Base-by-base conservation (phyloP, 1,284 basidiomycete species). In the Pseudozyma thailandica region DNA sequence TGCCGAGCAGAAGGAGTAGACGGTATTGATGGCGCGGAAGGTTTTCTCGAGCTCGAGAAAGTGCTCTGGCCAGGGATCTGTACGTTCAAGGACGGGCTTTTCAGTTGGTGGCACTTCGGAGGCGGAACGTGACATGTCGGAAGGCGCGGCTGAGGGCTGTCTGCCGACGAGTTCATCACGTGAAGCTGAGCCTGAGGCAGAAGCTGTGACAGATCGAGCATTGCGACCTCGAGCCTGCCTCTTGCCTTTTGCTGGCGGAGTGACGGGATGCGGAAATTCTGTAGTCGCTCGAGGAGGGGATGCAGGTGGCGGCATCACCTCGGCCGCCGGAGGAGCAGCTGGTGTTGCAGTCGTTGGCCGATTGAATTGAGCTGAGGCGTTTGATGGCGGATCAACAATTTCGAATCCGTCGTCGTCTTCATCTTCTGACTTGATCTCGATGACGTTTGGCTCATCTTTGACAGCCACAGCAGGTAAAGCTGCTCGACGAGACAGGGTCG, bases 1-100 rank as follows among this genome's bases (percentile, higher is more conserved):
- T 0, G 91, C 90, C 3, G 91, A 91, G 54, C 92, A 88, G 77
- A 95, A 95, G 0, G 91, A 92, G 50, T 94, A 88, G 2, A 95
- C 92, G 5, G 92, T 93, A 75, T 94, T 94, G 59, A 95, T 85
- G 16, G 93, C 92, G 90, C 93, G 82, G 72, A 84, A 85, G 8
- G 79, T 81, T 73, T 83, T 78, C 63, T 85, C 83, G 9, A 85
- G 79, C 23, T 78, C 62, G 15, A 75, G 41, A 45, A 84, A 84
- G 49, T 84, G 84, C 8, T 82, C 74, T 5, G 84, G 84, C 74
- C 83, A 85, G 4, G 65, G 65, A 23, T 70, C 62, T n/a, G 37
- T 60, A 38, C 70, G 63, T 23, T 60, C 47, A 5, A 72, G 57
- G 1, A 68, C 50, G 1, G 59, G 52, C 55, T 63, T 72, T 10